A percentile compares a stretch with the other conserved stretches of the same genome.
Conservation (phyloP, 2,329 filamentous ascomycete species). For the Colletotrichum karsti region DNA sequence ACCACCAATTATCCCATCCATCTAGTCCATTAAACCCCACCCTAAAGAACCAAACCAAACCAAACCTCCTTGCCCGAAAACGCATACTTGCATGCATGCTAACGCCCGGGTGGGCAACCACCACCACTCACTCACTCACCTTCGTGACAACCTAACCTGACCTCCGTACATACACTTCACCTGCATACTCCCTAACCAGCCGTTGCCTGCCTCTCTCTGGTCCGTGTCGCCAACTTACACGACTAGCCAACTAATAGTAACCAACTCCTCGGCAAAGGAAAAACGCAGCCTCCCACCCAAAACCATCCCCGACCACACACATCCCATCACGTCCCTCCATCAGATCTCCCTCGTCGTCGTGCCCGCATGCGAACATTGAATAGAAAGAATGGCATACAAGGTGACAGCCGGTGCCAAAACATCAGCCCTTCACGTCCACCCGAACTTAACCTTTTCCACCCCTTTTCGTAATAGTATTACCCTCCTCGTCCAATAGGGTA, state of each 20-base stretch:
- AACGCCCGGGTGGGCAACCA: not conserved
- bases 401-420: slow-evolving; percentile 22
- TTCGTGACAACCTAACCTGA: not conserved
- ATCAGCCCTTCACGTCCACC: not conserved
- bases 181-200: not conserved
- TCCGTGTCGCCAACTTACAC: not conserved
- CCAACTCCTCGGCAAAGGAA: not conserved
- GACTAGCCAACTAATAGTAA: not conserved
- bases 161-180: not conserved
- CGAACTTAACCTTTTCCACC: not conserved
- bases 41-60: no score
- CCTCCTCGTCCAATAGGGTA: not conserved
- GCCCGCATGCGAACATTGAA: slow-evolving; percentile 12
- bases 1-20: no score
- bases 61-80: slow-evolving; percentile 10
- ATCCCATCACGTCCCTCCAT: not conserved
- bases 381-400: no score
- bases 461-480: not conserved
- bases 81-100: slow-evolving; percentile 15
- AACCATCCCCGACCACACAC: not conserved
- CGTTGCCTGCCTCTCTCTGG: not conserved
- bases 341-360: not conserved
- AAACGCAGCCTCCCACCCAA: not conserved
- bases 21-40: no score
- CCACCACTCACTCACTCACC: not conserved